Evolutionary conservation across 345 rosid species (phyloP), one percentile per base, ranked within the genome.

Genomic region (Salix viminalis): DNA sequence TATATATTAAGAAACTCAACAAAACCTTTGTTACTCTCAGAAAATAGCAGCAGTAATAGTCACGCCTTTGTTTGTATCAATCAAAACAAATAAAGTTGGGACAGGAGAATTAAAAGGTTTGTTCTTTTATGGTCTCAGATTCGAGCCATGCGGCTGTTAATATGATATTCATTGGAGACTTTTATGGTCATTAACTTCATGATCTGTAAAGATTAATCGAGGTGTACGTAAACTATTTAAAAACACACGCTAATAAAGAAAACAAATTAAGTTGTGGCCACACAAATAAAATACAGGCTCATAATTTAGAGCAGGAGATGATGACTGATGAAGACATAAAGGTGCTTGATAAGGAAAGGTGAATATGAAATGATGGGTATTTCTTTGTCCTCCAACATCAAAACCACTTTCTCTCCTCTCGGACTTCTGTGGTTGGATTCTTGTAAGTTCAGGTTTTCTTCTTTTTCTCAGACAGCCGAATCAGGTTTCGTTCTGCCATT

Each of bases 301-400:
- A 36, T 23, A 37, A 70, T 58, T 44, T 42, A 69, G 48, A 71
- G 54, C 46, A 65, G 68, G 68, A 71, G 77, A 84, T 62, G 76
- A 82, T 72, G 86, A 79, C 66, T 84, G 89, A 90, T 70, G 74
- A 82, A 28, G 90, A 87, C 90, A 85, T 83, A 84, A 87, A 84
- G 91, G 16, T 52, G n/a, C 80, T 75, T 80, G 80, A 86, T 76
- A 79, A 75, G 50, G 85, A 83, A 81, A 79, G 80, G 73, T 79
- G 56, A 37, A 70, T 5, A 67, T 19, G 76, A 78, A 75, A 77
- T 77, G 74, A 78, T 78, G 76, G 76, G 81, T 52, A 75, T 62
- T 75, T 66, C 72, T 69, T 61, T 85, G 62, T 73, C 81, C 81
- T 42, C 50, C 70, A 81, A 74, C 77, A 80, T 83, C 81, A 76